Evolutionary conservation across 208 protist species (phyloP).

Genomic region (Crithidia sp.): DNA sequence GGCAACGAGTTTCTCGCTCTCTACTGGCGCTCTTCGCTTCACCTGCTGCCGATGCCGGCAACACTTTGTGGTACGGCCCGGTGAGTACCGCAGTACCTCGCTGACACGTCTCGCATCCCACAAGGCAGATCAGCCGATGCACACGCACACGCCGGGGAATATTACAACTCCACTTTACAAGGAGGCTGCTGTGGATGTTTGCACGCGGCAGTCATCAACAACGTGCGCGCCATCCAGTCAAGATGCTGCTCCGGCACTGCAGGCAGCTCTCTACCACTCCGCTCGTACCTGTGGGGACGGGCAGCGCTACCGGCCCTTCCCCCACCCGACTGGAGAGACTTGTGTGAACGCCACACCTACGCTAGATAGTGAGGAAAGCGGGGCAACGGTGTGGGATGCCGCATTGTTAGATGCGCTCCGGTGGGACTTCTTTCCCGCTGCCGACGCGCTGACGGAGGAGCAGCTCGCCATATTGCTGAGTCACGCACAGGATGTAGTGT

Average conservation of each 20-base stretch:
- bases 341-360: too few species aligned
- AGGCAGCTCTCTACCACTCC: not conserved
- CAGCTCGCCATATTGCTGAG: slow-evolving; percentile 7
- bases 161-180: too few species aligned
- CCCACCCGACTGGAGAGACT: too few species aligned
- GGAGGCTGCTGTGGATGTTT: not conserved
- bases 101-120: not conserved
- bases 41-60: slow-evolving; percentile 33
- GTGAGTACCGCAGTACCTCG: slow-evolving; percentile 1
- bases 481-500: not conserved
- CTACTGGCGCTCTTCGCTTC: slow-evolving; percentile 18
- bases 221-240: not conserved
- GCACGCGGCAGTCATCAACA: not conserved
- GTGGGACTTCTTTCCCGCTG: slow-evolving; percentile 12
- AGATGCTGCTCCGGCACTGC: not conserved
- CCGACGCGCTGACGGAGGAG: not conserved
- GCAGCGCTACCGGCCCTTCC: slow-evolving; percentile 4
- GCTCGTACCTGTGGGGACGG: not conserved
- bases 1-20: too few species aligned
- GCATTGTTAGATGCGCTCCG: slow-evolving; percentile 12
- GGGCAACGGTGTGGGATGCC: not conserved
- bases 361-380: not conserved
- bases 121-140: too few species aligned
- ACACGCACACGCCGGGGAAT: too few species aligned
- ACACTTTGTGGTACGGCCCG: slow-evolving; percentile 10